Conservation (phyloP, 2,329 filamentous ascomycete genomes). For the Plenodomus lindquistii region DNA sequence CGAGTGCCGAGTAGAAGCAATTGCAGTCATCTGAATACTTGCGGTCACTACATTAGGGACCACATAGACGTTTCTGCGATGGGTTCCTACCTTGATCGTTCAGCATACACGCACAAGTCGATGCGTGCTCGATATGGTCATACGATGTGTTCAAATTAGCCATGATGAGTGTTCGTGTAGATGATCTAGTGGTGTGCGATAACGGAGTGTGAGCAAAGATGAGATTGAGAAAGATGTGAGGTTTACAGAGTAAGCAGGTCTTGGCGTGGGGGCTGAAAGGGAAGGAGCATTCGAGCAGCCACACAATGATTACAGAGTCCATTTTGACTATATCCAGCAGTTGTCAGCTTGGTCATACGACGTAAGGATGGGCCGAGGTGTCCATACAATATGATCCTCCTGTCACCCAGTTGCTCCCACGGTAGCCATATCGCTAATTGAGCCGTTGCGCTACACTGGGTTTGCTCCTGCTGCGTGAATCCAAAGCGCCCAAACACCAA, state of each 20-base stretch:
- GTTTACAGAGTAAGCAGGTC: background rate
- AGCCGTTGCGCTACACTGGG: no score
- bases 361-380: no score
- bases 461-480: background rate
- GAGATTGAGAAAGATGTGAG: background rate
- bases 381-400: no score
- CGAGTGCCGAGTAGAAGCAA: slow-evolving; percentile 15
- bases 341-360: no score
- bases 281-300: background rate
- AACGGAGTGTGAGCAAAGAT: no score
- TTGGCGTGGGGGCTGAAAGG: background rate
- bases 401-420: no score
- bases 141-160: slow-evolving; percentile 6
- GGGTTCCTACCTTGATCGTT: slow-evolving; percentile 10
- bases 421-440: no score
- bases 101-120: slow-evolving; percentile 7
- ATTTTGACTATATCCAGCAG: no score
- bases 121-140: slow-evolving; percentile 12
- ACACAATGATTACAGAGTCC: no score
- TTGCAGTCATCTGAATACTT: slow-evolving; percentile 8
- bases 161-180: slow-evolving; percentile 3
- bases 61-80: background rate
- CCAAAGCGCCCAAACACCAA: background rate
- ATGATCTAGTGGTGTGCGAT: background rate
- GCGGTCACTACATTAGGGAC: background rate